phyloP scores from a whole-genome alignment of 2,329 filamentous ascomycete genomes.

The Alternaria sp. region DNA sequence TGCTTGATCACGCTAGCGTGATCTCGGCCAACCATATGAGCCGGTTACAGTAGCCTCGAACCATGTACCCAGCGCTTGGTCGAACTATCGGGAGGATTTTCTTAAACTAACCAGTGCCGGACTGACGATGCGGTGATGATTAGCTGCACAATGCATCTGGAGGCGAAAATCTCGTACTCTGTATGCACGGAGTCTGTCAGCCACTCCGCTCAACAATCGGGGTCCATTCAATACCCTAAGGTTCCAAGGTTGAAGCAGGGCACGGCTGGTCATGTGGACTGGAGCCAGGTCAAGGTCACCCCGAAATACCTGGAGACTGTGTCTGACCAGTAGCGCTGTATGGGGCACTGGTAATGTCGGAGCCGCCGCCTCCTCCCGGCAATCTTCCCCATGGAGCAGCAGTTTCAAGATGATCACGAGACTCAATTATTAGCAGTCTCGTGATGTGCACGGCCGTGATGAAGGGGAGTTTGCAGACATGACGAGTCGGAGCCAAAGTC shows the following conservation, averaged over 20 bases:
- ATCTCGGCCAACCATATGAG: slow-evolving; percentile 23
- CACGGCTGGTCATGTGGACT: slow-evolving; percentile 9
- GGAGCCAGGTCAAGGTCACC: slow-evolving; percentile 1
- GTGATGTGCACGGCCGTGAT: background rate
- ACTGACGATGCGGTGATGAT: background rate
- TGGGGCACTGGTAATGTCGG: background rate
- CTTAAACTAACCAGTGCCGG: slow-evolving; percentile 7
- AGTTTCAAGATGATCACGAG: background rate
- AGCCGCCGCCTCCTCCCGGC: background rate
- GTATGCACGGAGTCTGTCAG: slow-evolving; percentile 5
- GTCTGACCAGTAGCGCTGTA: slow-evolving; percentile 1
- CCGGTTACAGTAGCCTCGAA: slow-evolving; percentile 13
- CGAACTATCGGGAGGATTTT: slow-evolving; percentile 38
- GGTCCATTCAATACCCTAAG: slow-evolving; percentile 2
- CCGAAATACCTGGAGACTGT: background rate
- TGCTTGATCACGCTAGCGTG: slow-evolving; percentile 26
- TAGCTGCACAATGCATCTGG: slow-evolving; percentile 11
- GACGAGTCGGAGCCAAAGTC: background rate
- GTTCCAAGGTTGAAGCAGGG: background rate
- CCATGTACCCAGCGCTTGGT: slow-evolving; percentile 23
- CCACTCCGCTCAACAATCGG: slow-evolving; percentile 14
- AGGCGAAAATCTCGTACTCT: slow-evolving; percentile 7
- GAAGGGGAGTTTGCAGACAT: background rate
- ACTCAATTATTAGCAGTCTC: background rate
- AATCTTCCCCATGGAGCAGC: background rate